Evolutionary conservation across 257 asterid species (phyloP).

Genomic region (Thymus quinquecostatus): DNA sequence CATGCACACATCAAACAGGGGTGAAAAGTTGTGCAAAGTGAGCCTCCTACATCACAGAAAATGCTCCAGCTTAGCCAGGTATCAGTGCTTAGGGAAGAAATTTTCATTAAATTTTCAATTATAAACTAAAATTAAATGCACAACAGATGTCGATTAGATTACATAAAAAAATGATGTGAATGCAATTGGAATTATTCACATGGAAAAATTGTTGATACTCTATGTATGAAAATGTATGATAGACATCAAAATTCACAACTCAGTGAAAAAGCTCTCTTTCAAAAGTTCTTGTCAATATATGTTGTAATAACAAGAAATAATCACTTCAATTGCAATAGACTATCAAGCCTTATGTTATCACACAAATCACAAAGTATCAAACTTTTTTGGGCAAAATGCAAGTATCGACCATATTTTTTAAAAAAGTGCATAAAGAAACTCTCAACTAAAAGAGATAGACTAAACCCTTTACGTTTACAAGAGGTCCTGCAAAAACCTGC

Average conservation of each 20-base stretch:
- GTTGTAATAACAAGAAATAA: no score
- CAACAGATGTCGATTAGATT: neutral
- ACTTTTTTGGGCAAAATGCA: neutral
- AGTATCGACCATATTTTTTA: neutral
- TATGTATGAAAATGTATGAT: no score
- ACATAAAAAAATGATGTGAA: neutral
- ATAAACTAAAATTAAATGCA: constrained; percentile 3
- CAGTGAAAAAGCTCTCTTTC: no score
- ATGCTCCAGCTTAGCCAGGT: constrained; percentile 8
- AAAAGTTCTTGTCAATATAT: no score
- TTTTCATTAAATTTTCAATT: neutral
- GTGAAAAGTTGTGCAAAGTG: neutral
- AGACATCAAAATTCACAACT: no score
- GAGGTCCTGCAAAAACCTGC: neutral
- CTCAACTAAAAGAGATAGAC: neutral
- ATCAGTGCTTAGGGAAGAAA: neutral
- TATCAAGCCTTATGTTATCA: no score
- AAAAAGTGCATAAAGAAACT: neutral
- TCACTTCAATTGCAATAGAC: no score
- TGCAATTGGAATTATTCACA: constrained; percentile 5
- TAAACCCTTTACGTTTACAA: neutral
- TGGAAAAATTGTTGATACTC: neutral
- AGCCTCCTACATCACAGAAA: neutral
- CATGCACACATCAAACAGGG: constrained; percentile 12
- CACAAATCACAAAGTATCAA: no score